These are phyloP conservation scores for Globisporangium alternatum DNA, from an alignment of 352 stramenopile species.

Conservation along the genomic window DNA sequence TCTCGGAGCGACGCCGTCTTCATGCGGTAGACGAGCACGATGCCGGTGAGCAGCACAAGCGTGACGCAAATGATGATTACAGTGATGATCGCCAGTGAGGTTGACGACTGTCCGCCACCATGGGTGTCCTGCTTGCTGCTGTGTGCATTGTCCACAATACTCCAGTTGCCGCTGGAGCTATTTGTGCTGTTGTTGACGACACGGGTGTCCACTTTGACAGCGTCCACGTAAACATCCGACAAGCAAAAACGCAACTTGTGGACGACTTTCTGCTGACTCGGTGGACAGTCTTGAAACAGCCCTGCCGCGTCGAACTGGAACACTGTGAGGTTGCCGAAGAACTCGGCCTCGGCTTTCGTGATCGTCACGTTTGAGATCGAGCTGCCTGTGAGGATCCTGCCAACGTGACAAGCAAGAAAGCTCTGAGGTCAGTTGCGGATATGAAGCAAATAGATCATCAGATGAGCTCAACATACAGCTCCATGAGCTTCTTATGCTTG, in stretches of 20 bases:
- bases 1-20: background rate
- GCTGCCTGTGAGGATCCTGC: constrained; percentile 17
- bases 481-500: constrained; percentile 20
- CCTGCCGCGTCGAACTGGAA: constrained; percentile 5
- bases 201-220: background rate
- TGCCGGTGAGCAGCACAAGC: background rate
- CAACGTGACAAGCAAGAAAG: background rate
- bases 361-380: constrained; percentile 20
- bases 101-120: background rate
- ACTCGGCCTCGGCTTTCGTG: constrained; percentile 22
- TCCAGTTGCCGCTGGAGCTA: background rate
- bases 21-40: background rate
- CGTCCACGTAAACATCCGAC: no score
- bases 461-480: constrained; percentile 10
- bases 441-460: background rate
- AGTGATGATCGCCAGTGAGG: background rate
- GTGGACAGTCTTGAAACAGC: background rate
- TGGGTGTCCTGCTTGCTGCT: background rate
- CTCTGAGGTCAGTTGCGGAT: no score
- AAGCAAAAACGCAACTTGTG: background rate
- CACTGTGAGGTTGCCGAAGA: constrained; percentile 16
- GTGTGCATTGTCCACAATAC: background rate
- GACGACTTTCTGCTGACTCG: background rate
- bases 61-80: background rate
- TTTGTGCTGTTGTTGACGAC: background rate